A percentile compares a stretch with the other conserved stretches of the same genome.
phyloP scores from a whole-genome alignment of 805 yeast genomes.

The Diddensiella transvaalensis region DNA sequence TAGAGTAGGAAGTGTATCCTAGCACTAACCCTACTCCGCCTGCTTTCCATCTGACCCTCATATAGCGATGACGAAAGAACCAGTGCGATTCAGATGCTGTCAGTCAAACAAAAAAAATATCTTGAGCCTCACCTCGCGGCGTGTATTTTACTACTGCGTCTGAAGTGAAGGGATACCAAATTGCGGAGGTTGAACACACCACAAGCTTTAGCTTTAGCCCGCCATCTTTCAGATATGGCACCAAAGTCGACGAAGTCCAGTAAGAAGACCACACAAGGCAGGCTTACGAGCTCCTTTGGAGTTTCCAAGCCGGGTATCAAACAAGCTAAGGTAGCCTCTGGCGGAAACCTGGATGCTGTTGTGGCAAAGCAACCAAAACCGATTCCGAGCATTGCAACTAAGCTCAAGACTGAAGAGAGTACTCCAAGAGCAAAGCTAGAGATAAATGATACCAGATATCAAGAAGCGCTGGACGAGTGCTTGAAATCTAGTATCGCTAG shows the following conservation, averaged over 20 bases:
- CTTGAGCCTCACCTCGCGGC: too few relatives aligned
- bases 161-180: too few relatives aligned
- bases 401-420: conserved; percentile 36
- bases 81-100: too few relatives aligned
- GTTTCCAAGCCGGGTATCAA: conserved; percentile 10
- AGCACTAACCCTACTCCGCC: conserved; percentile 25
- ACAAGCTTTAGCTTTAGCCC: too few relatives aligned
- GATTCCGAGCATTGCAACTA: conserved; percentile 73
- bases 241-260: neutral
- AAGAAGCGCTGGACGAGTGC: conserved; percentile 3
- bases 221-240: conserved; percentile 1
- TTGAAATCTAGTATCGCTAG: conserved; percentile 6
- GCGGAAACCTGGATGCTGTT: neutral
- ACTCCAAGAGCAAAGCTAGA: conserved; percentile 2
- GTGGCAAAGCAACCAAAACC: too few relatives aligned
- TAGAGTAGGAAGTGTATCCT: conserved; percentile 63
- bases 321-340: neutral
- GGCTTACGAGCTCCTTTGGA: conserved; percentile 12
- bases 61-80: too few relatives aligned
- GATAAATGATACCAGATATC: conserved; percentile 3
- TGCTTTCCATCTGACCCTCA: conserved; percentile 1
- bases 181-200: neutral
- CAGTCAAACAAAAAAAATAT: too few relatives aligned
- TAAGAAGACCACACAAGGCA: conserved; percentile 5
- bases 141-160: too few relatives aligned